A percentile compares a stretch with the other conserved stretches of the same genome.
These are phyloP conservation scores for Metschnikowia peoriensis DNA, from an alignment of 805 yeast genomes.

Conservation along the genomic window DNA sequence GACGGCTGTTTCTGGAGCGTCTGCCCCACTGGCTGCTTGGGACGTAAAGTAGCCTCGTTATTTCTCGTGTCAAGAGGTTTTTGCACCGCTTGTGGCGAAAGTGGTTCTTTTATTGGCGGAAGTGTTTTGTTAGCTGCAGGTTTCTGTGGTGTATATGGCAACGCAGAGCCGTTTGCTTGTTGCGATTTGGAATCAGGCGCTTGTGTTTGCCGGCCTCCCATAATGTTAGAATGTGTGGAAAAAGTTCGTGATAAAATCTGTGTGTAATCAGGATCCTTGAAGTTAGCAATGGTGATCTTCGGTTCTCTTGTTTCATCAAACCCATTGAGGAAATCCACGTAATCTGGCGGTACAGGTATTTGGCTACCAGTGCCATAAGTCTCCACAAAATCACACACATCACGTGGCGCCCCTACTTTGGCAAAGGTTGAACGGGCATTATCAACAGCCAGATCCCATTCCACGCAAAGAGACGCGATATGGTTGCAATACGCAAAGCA, in stretches of 20 bases:
- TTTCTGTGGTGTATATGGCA: conserved; percentile 1
- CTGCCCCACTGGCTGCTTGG: neutral
- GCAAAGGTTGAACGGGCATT: conserved; percentile 65
- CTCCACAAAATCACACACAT: conserved; percentile 52
- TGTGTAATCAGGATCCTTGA: conserved; percentile 33
- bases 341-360: conserved; percentile 57
- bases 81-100: neutral
- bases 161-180: neutral
- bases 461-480: conserved; percentile 72
- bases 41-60: neutral
- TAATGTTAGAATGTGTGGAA: conserved; percentile 14
- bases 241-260: conserved; percentile 20
- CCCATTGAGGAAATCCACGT: conserved; percentile 54
- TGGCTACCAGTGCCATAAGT: conserved; percentile 63
- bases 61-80: neutral
- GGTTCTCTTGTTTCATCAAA: conserved; percentile 25
- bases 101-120: conserved; percentile 9
- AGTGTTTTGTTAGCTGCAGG: conserved; percentile 12
- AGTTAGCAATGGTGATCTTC: conserved; percentile 25
- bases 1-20: conserved; percentile 17
- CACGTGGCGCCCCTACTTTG: conserved; percentile 59
- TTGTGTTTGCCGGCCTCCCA: neutral
- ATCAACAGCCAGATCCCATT: conserved; percentile 76
- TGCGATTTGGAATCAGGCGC: neutral
- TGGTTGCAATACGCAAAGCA: conserved; percentile 78